Conservation (phyloP, 805 yeast genomes). For the Starmerella etchellsii region DNA sequence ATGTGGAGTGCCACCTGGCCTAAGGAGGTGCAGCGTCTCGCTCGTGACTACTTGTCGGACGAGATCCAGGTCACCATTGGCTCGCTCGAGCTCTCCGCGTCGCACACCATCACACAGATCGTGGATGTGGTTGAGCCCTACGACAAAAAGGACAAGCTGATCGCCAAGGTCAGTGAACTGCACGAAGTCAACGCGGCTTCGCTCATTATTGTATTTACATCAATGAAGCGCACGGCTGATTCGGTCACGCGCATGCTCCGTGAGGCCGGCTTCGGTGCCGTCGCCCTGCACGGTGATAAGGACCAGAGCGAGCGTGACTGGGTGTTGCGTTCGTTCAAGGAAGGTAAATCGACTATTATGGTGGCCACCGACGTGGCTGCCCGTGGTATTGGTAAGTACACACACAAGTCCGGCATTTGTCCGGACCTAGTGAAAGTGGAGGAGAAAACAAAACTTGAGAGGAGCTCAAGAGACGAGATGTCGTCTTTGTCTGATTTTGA, state of each 20-base stretch:
- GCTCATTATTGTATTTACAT: slow-evolving; percentile 78
- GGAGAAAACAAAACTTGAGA: no score
- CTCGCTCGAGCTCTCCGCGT: slow-evolving; percentile 88
- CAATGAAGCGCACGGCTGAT: slow-evolving; percentile 98
- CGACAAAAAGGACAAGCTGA: slow-evolving; percentile 86
- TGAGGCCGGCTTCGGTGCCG: slow-evolving; percentile 96
- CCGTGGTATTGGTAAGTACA: slow-evolving; percentile 61
- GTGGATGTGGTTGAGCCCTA: slow-evolving; percentile 84
- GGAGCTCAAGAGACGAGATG: no score
- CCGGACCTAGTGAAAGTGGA: background rate
- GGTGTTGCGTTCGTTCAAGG: slow-evolving; percentile 86
- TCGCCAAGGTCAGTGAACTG: slow-evolving; percentile 71
- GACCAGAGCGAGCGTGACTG: slow-evolving; percentile 97
- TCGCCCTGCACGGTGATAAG: slow-evolving; percentile 98
- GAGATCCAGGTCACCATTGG: slow-evolving; percentile 96
- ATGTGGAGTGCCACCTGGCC: slow-evolving; percentile 99
- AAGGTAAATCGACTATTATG: slow-evolving; percentile 91
- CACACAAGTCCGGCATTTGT: no score
- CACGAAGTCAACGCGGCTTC: slow-evolving; percentile 46
- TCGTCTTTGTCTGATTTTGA: background rate
- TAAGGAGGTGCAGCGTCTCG: slow-evolving; percentile 86
- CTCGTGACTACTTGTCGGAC: slow-evolving; percentile 80
- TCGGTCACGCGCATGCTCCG: slow-evolving; percentile 83
- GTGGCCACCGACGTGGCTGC: slow-evolving; percentile 99
- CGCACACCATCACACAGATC: slow-evolving; percentile 87